Percentiles rank a stretch among this genome's conserved stretches.
Evolutionary conservation across 2,329 filamentous ascomycete genomes (phyloP).

Genomic region (Aureobasidium sp.): DNA sequence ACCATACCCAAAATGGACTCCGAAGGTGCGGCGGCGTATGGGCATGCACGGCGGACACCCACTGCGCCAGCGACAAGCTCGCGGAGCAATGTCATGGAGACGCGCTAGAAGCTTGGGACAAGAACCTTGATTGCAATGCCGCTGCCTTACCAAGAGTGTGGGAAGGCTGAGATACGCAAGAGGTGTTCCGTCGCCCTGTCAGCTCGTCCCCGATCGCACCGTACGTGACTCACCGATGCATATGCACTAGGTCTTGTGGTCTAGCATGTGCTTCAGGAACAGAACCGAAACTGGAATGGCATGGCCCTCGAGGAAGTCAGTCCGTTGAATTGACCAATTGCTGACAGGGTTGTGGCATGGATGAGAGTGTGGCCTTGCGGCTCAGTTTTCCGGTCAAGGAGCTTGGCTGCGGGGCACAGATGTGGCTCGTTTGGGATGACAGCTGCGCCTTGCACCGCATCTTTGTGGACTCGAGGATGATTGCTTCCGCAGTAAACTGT

Average conservation of each 20-base stretch:
- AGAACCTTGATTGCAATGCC: constrained; percentile 6
- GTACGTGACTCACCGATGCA: constrained; percentile 7
- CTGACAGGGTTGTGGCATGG: neutral
- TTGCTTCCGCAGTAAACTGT: neutral
- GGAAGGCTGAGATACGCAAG: constrained; percentile 8
- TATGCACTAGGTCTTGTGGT: constrained; percentile 6
- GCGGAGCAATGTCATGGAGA: neutral
- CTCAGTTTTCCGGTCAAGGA: neutral
- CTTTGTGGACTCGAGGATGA: constrained; percentile 4
- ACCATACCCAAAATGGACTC: constrained; percentile 9
- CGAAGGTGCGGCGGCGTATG: constrained; percentile 9
- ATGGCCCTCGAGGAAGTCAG: neutral
- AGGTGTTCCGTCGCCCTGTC: neutral
- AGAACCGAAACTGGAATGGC: neutral
- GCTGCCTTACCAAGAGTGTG: constrained; percentile 1
- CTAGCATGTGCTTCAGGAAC: constrained; percentile 8
- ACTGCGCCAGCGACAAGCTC: constrained; percentile 1
- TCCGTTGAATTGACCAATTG: constrained; percentile 14
- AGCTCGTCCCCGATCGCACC: neutral
- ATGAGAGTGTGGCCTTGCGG: constrained; percentile 6
- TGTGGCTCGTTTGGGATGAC: constrained; percentile 7
- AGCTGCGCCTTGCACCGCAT: constrained; percentile 9
- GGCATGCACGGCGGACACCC: constrained; percentile 3
- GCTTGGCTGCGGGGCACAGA: constrained; percentile 11
- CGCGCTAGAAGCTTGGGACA: constrained; percentile 9